Conservation (phyloP, 2,329 filamentous ascomycete species). For the Aspergillus transmontanensis region DNA sequence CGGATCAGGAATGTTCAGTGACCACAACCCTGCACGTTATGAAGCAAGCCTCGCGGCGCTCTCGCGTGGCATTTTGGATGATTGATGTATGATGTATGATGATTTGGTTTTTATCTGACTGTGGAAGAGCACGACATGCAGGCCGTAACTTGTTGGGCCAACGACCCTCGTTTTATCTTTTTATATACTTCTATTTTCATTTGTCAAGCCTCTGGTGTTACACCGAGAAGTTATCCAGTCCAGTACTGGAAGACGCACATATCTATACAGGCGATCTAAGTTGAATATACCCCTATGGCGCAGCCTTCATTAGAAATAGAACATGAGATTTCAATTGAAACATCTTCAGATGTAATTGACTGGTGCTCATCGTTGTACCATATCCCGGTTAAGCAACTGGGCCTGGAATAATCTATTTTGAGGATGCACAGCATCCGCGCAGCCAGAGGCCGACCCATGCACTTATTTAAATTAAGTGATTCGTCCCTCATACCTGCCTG, state of each 20-base stretch:
- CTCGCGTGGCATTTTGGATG: conserved; percentile 47
- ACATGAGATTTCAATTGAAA: background rate
- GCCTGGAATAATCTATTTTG: background rate
- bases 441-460: background rate
- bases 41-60: conserved; percentile 69
- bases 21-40: conserved; percentile 75
- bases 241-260: background rate
- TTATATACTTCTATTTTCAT: background rate
- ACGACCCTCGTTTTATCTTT: background rate
- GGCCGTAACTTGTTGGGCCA: background rate
- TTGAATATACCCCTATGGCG: conserved; percentile 6
- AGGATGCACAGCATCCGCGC: background rate
- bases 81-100: conserved; percentile 27
- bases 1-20: conserved; percentile 71
- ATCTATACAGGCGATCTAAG: background rate
- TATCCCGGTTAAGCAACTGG: background rate
- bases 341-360: background rate
- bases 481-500: background rate
- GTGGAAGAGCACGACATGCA: background rate
- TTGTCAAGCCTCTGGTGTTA: background rate
- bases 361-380: no score
- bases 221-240: background rate
- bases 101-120: background rate
- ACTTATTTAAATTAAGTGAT: background rate
- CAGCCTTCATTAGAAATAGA: conserved; percentile 2